phyloP scores from a whole-genome alignment of 129 eudicot genomes.

The Oenanthe sinensis region DNA sequence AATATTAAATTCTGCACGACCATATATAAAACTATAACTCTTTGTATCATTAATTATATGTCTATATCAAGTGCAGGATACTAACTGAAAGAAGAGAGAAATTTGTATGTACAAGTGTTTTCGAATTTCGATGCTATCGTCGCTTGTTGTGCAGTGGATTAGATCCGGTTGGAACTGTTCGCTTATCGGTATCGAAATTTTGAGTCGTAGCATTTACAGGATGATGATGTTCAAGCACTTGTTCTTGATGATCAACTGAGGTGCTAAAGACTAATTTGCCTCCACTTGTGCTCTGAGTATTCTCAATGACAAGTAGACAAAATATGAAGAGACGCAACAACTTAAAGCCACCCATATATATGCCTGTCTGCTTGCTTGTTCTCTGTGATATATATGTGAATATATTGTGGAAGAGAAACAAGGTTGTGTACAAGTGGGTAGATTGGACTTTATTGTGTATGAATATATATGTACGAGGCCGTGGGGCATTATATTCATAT shows the following conservation, averaged over 20 bases:
- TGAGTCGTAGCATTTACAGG: background rate
- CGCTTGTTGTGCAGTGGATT: constrained; percentile 8
- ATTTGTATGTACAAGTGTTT: background rate
- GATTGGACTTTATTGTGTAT: background rate
- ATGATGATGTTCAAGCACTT: background rate
- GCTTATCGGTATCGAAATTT: background rate
- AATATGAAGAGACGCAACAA: background rate
- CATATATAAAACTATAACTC: background rate
- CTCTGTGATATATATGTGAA: no score
- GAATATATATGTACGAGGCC: background rate
- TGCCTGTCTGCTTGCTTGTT: background rate
- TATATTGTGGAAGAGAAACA: background rate
- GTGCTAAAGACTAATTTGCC: background rate
- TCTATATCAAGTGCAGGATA: background rate
- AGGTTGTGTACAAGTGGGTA: background rate
- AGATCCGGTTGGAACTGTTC: background rate
- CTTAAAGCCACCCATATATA: background rate
- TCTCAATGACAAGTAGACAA: background rate
- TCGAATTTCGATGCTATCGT: background rate
- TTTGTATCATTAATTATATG: background rate
- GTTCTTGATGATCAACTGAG: background rate
- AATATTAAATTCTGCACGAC: no score
- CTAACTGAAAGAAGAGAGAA: background rate
- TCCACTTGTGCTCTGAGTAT: background rate
- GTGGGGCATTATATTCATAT: background rate